Base-by-base conservation (phyloP, 768 basidiomycete genomes). In the Panaeolus papilionaceus region DNA sequence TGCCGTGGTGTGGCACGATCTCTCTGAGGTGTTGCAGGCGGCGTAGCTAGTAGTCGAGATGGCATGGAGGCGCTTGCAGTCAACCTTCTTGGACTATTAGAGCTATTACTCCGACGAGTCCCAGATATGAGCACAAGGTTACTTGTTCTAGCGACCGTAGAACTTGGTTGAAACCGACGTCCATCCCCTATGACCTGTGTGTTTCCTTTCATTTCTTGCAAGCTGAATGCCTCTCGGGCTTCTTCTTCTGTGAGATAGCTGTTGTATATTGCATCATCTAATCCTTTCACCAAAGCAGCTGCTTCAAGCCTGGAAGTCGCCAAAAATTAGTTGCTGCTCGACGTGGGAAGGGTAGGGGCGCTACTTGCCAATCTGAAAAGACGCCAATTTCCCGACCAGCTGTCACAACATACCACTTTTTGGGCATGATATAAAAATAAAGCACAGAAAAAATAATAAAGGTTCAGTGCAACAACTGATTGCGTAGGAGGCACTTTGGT, bases 391-490 rank as follows among this genome's bases (percentile, higher is more conserved):
- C 70, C 62, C 66, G 76, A 18, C 83, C 83, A 23, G 76, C 77
- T 2, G 74, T 80, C 8, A 85, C 81, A 9, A 82, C 79, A 49
- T 84, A 84, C 78, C 80, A 84, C 64, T 81, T 82, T 66, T 77
- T 76, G 26, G 72, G 75, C 81, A 78, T 84, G 37, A 64, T 61
- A 64, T 37, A 38, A 44, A 65, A 49, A 37, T 62, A 26, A 62
- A 65, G 37, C 8, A 26, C 40, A 61, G 74, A 75, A 44, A 49
- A 73, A 75, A 71, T 75, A 61, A 45, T 40, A 33, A 33, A 3
- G 33, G 33, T 33, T 26, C 45, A 58, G 62, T 63, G 37, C 47
- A 51, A 39, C 61, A 61, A 45, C 7, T 26, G 51, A 64, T 68
- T 63, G 67, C 42, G 44, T 64, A 37, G 20, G 38, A 63, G 63